These are phyloP conservation scores for Candida pini DNA, from an alignment of 805 yeast genomes.

Conservation along the genomic window DNA sequence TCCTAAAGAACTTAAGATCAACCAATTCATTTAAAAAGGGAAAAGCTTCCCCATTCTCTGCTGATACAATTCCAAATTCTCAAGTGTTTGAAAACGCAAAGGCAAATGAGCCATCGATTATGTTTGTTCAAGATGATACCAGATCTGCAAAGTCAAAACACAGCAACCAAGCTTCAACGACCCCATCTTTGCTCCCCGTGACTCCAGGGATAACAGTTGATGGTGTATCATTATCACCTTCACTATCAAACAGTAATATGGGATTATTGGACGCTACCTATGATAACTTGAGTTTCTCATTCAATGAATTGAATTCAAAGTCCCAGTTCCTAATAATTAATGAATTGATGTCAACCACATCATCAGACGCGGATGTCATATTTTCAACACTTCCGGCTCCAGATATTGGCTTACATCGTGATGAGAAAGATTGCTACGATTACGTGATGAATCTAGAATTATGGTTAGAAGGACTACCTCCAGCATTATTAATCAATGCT, in stretches of 20 bases:
- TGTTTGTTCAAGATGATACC: slow-evolving; percentile 47
- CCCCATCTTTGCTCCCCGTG: background rate
- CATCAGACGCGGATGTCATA: slow-evolving; percentile 61
- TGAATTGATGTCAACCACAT: slow-evolving; percentile 68
- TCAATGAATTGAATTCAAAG: slow-evolving; percentile 84
- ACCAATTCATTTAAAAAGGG: slow-evolving; percentile 14
- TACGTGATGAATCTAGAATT: slow-evolving; percentile 71
- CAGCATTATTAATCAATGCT: slow-evolving; percentile 76
- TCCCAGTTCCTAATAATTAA: slow-evolving; percentile 88
- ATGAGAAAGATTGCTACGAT: slow-evolving; percentile 61
- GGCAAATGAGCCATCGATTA: slow-evolving; percentile 61
- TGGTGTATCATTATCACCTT: background rate
- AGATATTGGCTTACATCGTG: slow-evolving; percentile 69
- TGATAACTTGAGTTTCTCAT: slow-evolving; percentile 34
- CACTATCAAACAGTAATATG: background rate
- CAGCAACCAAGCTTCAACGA: background rate
- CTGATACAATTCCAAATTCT: slow-evolving; percentile 67
- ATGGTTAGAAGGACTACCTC: slow-evolving; percentile 82
- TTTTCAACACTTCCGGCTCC: slow-evolving; percentile 93
- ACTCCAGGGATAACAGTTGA: background rate
- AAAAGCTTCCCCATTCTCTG: slow-evolving; percentile 36
- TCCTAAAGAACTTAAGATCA: slow-evolving; percentile 16
- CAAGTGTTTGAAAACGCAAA: slow-evolving; percentile 61
- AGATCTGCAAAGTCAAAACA: slow-evolving; percentile 12
- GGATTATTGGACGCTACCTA: slow-evolving; percentile 6